Evolutionary conservation across 441 rosid species (phyloP).

Genomic region (Monsonia emarginata): DNA sequence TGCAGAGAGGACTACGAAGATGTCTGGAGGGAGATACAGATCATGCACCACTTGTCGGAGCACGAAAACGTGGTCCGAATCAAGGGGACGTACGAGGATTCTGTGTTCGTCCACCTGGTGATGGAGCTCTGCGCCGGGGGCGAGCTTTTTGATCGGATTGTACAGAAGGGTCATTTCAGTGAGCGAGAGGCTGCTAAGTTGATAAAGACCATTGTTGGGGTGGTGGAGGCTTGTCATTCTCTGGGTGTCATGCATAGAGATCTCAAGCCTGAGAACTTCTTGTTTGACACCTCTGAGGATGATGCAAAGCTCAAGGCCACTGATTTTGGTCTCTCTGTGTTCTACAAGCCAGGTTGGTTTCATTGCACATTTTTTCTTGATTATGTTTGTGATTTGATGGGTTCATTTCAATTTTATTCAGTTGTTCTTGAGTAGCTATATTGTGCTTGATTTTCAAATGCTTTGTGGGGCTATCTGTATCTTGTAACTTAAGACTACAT

Average conservation of each 20-base stretch:
- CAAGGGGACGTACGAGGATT: slow-evolving; percentile 76
- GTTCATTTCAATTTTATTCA: not conserved
- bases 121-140: slow-evolving; percentile 96
- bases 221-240: slow-evolving; percentile 86
- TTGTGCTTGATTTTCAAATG: not conserved
- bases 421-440: not conserved
- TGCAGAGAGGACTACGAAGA: slow-evolving; percentile 73
- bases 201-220: slow-evolving; percentile 65
- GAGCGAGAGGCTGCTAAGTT: slow-evolving; percentile 84
- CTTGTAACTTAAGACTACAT: too few relatives aligned
- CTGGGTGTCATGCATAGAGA: slow-evolving; percentile 93
- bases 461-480: not conserved
- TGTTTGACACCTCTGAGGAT: slow-evolving; percentile 56
- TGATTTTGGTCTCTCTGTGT: slow-evolving; percentile 87
- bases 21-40: slow-evolving; percentile 89
- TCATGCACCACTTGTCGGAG: slow-evolving; percentile 89
- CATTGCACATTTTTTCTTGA: not conserved
- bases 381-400: not conserved
- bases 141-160: slow-evolving; percentile 82
- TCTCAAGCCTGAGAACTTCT: slow-evolving; percentile 93
- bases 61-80: slow-evolving; percentile 79
- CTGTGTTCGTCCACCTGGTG: slow-evolving; percentile 70
- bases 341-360: slow-evolving; percentile 67
- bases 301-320: slow-evolving; percentile 69
- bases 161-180: slow-evolving; percentile 73